phyloP scores from a whole-genome alignment of 2,329 filamentous ascomycete species.

The Coniochaeta pulveracea region DNA sequence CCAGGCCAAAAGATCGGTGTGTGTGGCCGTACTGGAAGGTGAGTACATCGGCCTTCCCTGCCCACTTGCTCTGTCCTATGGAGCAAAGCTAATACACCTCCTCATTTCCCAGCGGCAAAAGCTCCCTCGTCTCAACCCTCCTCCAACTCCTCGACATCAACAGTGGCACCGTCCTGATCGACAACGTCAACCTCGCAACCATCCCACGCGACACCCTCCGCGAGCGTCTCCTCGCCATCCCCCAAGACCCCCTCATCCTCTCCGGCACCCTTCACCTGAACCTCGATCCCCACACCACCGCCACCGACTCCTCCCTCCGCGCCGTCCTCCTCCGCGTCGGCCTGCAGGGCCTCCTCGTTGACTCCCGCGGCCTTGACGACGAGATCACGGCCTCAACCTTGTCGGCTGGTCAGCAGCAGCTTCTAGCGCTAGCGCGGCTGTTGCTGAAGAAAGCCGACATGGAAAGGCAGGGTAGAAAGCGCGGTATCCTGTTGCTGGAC shows the following conservation, averaged over 20 bases:
- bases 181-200: slow-evolving; percentile 23
- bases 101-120: slow-evolving; percentile 95
- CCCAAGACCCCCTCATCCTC: slow-evolving; percentile 37
- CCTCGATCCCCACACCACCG: slow-evolving; percentile 27
- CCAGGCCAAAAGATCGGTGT: slow-evolving; percentile 83
- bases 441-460: slow-evolving; percentile 25
- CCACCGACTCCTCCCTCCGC: slow-evolving; percentile 18
- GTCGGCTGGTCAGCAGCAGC: slow-evolving; percentile 26
- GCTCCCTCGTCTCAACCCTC: slow-evolving; percentile 84
- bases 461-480: too few species aligned
- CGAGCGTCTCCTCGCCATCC: slow-evolving; percentile 25
- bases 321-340: slow-evolving; percentile 6
- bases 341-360: slow-evolving; percentile 14
- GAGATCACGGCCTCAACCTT: slow-evolving; percentile 7
- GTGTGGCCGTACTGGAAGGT: slow-evolving; percentile 78
- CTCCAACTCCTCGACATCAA: slow-evolving; percentile 82
- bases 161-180: slow-evolving; percentile 24
- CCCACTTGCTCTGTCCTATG: too few species aligned
- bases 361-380: slow-evolving; percentile 18
- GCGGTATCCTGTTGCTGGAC: slow-evolving; percentile 28
- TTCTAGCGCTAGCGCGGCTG: slow-evolving; percentile 34
- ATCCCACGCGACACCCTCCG: slow-evolving; percentile 13
- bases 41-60: too few species aligned
- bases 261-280: slow-evolving; percentile 34
- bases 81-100: too few species aligned